Evolutionary conservation across 2,329 filamentous ascomycete genomes (phyloP), one percentile per base, ranked within the genome.

Genomic region (Aspergillus awamori): DNA sequence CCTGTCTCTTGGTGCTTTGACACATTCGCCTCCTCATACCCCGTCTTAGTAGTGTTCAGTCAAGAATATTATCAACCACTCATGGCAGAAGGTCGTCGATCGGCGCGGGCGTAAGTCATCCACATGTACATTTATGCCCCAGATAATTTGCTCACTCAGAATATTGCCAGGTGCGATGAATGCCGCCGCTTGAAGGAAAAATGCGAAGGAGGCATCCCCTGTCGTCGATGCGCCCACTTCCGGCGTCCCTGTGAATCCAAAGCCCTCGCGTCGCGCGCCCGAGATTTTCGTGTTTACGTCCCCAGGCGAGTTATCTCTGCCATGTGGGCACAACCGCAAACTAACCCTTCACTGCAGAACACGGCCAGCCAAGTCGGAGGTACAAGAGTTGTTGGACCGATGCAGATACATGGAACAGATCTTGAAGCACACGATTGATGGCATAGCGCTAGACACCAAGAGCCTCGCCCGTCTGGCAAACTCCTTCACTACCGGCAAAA

Each of bases 141-240:
- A 10, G 10, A 45, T 22, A 10, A 4, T 4, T 20, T 8, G 22
- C 8, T 20, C 41, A 11, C 10, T 20, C 1, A 30, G 0, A 5
- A 1, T 1, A 17, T 2, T 13, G 10, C 2, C n/a, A 65, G 63
- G 7, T 65, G 63, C 51, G 63, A 65, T 20, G 49, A 60, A 41
- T 68, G 66, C 33, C 65, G 66, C 11, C 51, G 61, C 15, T 30
- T 67, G 24, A 68, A 68, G 51, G 66, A 67, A 28, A 65, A 63
- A 53, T 68, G 66, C 43, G 61, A 67, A 33, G 65, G 66, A 7
- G 65, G 65, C 8, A 61, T 58, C 17, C 66, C 66, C 7, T 68
- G 66, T 22, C 48, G 57, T 13, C 56, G 65, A 47, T 68, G 66
- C 41, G 49, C 57, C 15, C 59, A 65, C 11, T 60, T 64, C 3